phyloP scores from a whole-genome alignment of 2,329 filamentous ascomycete genomes.

The Aspergillus calidoustus region DNA sequence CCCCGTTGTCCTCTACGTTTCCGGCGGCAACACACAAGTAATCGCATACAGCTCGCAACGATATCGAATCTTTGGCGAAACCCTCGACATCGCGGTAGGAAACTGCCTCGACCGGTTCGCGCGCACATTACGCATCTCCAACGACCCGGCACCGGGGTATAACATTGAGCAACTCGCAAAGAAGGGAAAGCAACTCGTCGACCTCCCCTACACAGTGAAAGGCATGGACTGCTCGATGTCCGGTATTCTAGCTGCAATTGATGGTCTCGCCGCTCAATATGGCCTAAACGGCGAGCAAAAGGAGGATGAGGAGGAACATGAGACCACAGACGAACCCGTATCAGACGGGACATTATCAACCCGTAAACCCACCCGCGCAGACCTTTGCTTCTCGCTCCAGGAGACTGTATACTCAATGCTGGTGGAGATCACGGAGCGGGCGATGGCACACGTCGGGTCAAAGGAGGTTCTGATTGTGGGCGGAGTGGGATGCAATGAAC shows the following conservation, averaged over 20 bases:
- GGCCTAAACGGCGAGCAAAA: conserved; percentile 41
- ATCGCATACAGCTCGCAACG: conserved; percentile 94
- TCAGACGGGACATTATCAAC: conserved; percentile 39
- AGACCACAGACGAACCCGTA: conserved; percentile 22
- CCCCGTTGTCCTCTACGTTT: conserved; percentile 94
- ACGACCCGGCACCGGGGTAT: conserved; percentile 95
- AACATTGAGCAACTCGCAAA: conserved; percentile 96
- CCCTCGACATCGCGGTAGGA: conserved; percentile 94
- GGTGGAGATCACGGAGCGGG: conserved; percentile 96
- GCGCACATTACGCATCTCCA: conserved; percentile 85
- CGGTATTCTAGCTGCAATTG: conserved; percentile 83
- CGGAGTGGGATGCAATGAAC: conserved; percentile 92
- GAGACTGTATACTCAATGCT: conserved; percentile 97
- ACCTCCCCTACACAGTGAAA: conserved; percentile 94
- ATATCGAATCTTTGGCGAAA: conserved; percentile 97
- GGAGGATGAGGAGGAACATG: conserved; percentile 57
- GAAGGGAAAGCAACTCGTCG: conserved; percentile 72
- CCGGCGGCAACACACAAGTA: conserved; percentile 95
- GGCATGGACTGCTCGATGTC: conserved; percentile 98
- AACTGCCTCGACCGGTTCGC: conserved; percentile 98
- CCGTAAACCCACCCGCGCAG: conserved; percentile 68
- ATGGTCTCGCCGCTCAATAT: conserved; percentile 70
- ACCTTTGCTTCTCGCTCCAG: conserved; percentile 92
- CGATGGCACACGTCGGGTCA: conserved; percentile 96
- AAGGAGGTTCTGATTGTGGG: conserved; percentile 92